Evolutionary conservation across 108 stramenopile genomes (phyloP).

Genomic region (Ochromonas danica): DNA sequence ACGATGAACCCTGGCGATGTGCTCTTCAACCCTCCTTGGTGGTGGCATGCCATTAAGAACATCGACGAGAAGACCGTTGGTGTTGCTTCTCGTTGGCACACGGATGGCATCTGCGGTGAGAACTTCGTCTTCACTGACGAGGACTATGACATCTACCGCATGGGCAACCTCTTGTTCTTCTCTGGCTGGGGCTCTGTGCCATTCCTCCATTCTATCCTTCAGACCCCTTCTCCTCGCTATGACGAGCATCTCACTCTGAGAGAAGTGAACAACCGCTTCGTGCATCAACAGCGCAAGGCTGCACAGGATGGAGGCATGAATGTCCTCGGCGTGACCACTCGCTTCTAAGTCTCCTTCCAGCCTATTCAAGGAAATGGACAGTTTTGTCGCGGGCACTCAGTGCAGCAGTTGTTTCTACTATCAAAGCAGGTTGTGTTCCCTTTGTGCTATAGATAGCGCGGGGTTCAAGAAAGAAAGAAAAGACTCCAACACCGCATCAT

Average conservation of each 20-base stretch:
- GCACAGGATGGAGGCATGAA: neutral
- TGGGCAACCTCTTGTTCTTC: neutral
- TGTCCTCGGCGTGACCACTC: neutral
- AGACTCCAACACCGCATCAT: too few relatives aligned
- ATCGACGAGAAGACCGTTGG: neutral
- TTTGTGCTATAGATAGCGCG: too few relatives aligned
- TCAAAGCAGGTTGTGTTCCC: too few relatives aligned
- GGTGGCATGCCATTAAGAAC: constrained; percentile 26
- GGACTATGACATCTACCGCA: constrained; percentile 20
- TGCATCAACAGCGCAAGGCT: neutral
- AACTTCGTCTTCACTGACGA: constrained; percentile 6
- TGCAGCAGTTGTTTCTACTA: too few relatives aligned
- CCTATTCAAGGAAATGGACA: too few relatives aligned
- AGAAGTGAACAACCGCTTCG: constrained; percentile 1
- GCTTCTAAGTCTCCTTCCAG: too few relatives aligned
- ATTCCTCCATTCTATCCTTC: neutral
- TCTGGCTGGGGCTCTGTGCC: neutral
- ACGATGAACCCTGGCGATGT: constrained; percentile 9
- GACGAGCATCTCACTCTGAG: constrained; percentile 1
- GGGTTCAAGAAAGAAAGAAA: too few relatives aligned
- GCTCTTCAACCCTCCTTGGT: constrained; percentile 26
- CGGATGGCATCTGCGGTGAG: constrained; percentile 9
- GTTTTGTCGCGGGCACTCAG: too few relatives aligned
- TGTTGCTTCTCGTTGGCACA: constrained; percentile 14
- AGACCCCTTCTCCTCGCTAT: constrained; percentile 8